A percentile compares a stretch with the other conserved stretches of the same genome.
Conservation (phyloP, 177 flowering plant species). For the Vitis hybrid region DNA sequence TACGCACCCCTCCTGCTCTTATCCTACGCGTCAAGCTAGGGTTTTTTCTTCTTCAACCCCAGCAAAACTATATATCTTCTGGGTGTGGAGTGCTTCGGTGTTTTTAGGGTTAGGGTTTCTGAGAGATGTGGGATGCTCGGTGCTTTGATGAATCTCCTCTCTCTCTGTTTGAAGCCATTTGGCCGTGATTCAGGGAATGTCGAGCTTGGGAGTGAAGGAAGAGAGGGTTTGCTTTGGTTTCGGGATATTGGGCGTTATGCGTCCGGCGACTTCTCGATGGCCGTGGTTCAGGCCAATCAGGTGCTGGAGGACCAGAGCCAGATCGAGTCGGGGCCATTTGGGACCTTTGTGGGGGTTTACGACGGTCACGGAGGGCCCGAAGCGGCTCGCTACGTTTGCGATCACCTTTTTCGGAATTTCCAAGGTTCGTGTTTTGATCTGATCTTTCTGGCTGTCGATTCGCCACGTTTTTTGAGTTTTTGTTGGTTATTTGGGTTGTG, state of each 20-base stretch:
- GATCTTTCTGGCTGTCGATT: neutral
- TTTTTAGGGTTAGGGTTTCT: constrained; percentile 23
- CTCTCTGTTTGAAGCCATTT: constrained; percentile 59
- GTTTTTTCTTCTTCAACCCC: neutral
- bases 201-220: constrained; percentile 27
- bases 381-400: constrained; percentile 66
- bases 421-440: constrained; percentile 39
- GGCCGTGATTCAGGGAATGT: constrained; percentile 14
- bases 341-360: constrained; percentile 73
- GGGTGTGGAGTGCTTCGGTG: neutral
- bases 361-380: constrained; percentile 84
- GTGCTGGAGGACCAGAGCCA: constrained; percentile 80
- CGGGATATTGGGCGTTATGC: constrained; percentile 47
- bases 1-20: neutral
- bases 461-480: constrained; percentile 5
- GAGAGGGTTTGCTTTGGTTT: constrained; percentile 60
- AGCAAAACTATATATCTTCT: neutral
- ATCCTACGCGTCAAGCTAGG: neutral
- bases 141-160: constrained; percentile 61
- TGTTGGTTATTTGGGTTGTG: neutral
- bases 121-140: constrained; percentile 80
- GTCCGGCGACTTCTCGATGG: constrained; percentile 69
- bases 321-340: constrained; percentile 69
- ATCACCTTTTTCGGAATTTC: constrained; percentile 55
- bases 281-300: constrained; percentile 70